These are phyloP conservation scores for Trichophyton mentagrophytes DNA, from an alignment of 2,329 filamentous ascomycete genomes.

Conservation along the genomic window DNA sequence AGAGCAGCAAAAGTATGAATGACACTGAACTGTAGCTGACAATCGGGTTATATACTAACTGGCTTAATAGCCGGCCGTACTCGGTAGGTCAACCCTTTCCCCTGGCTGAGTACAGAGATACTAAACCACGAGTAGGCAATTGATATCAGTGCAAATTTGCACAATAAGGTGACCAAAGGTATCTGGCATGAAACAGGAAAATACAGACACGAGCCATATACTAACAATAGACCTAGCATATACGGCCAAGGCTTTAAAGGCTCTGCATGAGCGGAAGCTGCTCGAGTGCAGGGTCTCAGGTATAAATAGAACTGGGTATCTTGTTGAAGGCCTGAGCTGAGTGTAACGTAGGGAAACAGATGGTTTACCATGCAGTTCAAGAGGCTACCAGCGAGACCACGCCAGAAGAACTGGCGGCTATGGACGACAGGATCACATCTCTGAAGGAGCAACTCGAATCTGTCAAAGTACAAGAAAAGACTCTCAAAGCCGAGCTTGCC, in stretches of 20 bases:
- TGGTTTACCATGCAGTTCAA: conserved; percentile 47
- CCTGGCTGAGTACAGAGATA: background rate
- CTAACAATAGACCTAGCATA: conserved; percentile 31
- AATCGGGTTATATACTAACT: background rate
- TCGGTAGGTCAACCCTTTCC: conserved; percentile 29
- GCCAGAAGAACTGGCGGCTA: conserved; percentile 36
- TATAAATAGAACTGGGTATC: conserved; percentile 17
- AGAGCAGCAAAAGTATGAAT: conserved; percentile 39
- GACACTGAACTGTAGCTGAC: background rate
- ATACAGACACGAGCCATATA: background rate
- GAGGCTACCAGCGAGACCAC: conserved; percentile 38
- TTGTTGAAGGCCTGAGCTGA: background rate
- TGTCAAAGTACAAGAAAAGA: conserved; percentile 37
- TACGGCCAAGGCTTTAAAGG: conserved; percentile 49
- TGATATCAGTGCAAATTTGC: conserved; percentile 49
- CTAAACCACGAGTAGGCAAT: conserved; percentile 29
- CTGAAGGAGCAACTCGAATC: conserved; percentile 35
- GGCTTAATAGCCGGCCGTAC: conserved; percentile 37
- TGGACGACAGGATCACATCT: conserved; percentile 37
- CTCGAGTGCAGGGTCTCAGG: conserved; percentile 46
- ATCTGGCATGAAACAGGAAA: background rate
- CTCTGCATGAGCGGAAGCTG: conserved; percentile 47
- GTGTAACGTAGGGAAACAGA: conserved; percentile 42
- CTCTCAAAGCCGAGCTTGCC: conserved; percentile 36
- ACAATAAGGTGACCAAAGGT: conserved; percentile 48